These are phyloP conservation scores for Acrocalymma vagum DNA, from an alignment of 2,329 filamentous ascomycete genomes.

Conservation along the genomic window DNA sequence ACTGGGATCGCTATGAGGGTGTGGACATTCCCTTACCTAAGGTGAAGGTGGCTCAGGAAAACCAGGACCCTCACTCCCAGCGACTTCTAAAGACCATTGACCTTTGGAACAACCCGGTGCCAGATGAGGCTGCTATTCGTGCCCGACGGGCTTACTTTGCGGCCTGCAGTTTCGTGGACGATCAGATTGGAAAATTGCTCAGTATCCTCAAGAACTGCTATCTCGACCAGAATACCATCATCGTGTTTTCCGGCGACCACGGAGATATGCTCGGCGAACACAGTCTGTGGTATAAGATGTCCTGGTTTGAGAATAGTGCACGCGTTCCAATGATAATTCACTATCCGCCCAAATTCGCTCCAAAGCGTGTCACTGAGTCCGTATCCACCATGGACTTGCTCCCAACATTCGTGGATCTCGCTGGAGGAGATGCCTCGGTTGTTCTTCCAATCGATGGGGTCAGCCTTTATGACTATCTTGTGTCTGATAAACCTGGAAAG, in stretches of 20 bases:
- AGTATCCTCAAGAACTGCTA: conserved; percentile 80
- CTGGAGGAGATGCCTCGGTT: conserved; percentile 73
- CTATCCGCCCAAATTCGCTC: conserved; percentile 76
- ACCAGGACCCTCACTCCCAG: conserved; percentile 87
- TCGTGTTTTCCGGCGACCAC: conserved; percentile 93
- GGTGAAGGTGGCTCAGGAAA: conserved; percentile 78
- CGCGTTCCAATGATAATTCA: conserved; percentile 88
- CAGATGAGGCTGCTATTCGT: conserved; percentile 83
- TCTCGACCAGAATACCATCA: conserved; percentile 84
- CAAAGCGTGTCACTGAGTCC: conserved; percentile 80
- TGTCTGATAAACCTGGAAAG: conserved; percentile 63
- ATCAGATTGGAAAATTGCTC: conserved; percentile 86
- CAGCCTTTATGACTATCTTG: conserved; percentile 64
- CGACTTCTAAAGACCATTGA: conserved; percentile 87
- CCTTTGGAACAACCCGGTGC: conserved; percentile 83
- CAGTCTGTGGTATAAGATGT: conserved; percentile 97
- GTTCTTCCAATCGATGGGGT: conserved; percentile 86
- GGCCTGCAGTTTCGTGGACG: conserved; percentile 91
- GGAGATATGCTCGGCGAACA: conserved; percentile 96
- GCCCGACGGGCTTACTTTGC: conserved; percentile 92
- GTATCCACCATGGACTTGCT: conserved; percentile 92
- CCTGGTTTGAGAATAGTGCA: conserved; percentile 90
- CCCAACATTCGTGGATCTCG: conserved; percentile 86
- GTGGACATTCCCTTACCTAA: conserved; percentile 87
- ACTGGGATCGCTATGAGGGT: conserved; percentile 90